Conservation (phyloP, 306 rosid genomes). For the Cicer judaicum region DNA sequence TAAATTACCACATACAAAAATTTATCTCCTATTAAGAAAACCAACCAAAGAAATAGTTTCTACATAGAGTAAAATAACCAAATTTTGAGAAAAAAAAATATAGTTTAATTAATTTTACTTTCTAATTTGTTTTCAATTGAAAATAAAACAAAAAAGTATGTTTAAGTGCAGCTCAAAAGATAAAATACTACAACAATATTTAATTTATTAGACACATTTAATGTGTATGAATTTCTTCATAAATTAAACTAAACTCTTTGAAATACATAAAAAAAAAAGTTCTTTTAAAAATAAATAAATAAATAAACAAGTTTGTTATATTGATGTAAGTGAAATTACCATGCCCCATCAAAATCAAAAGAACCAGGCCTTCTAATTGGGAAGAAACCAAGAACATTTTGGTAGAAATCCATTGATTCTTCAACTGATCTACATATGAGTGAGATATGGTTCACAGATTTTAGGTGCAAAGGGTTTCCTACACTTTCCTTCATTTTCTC, state of each 20-base stretch:
- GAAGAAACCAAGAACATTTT: slow-evolving; percentile 77
- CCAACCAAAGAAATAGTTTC: neutral
- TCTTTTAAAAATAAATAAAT: neutral
- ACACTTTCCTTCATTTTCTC: slow-evolving; percentile 69
- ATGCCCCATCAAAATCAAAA: slow-evolving; percentile 89
- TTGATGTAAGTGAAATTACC: slow-evolving; percentile 52
- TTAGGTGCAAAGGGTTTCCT: slow-evolving; percentile 84
- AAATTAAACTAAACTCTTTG: too few species aligned
- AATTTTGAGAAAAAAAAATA: neutral
- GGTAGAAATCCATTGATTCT: slow-evolving; percentile 71
- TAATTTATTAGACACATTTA: too few species aligned
- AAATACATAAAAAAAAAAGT: too few species aligned
- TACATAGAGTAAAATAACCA: neutral
- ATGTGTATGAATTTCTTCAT: too few species aligned
- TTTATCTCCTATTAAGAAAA: neutral
- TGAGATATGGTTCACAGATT: slow-evolving; percentile 88
- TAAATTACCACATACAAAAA: slow-evolving; percentile 19
- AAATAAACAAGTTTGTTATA: neutral
- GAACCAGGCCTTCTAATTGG: slow-evolving; percentile 96
- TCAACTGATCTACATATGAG: slow-evolving; percentile 78
- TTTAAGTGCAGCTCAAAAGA: too few species aligned
- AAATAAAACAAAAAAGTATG: neutral
- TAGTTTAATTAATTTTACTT: too few species aligned
- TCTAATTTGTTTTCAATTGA: neutral
- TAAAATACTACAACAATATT: too few species aligned